These are phyloP conservation scores for Fragilaria crotonensis DNA, from an alignment of 108 stramenopile species.

Conservation along the genomic window DNA sequence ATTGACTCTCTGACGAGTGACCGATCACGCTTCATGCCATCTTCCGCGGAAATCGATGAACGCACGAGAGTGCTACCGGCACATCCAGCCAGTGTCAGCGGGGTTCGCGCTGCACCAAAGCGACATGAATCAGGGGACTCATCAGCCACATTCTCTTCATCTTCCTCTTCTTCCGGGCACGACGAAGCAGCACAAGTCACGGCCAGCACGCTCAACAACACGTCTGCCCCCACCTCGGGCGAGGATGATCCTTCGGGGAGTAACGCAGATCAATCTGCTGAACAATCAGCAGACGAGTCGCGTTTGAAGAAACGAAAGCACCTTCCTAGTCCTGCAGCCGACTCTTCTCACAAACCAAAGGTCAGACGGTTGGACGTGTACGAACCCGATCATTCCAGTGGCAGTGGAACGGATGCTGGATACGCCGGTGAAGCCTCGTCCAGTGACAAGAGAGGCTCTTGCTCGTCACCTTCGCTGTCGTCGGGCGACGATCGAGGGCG, in stretches of 20 bases:
- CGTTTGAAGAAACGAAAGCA: neutral
- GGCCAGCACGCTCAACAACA: neutral
- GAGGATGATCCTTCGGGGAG: neutral
- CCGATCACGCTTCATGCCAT: no score
- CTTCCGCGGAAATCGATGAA: no score
- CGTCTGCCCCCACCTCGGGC: neutral
- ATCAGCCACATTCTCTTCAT: neutral
- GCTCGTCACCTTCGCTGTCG: conserved; percentile 32
- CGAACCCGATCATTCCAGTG: conserved; percentile 19
- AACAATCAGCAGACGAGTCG: neutral
- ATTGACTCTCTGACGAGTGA: no score
- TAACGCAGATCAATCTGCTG: neutral
- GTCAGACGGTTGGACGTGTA: neutral
- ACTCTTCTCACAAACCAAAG: neutral
- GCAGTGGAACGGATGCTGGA: conserved; percentile 33
- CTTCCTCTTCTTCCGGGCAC: neutral
- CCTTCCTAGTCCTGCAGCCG: neutral
- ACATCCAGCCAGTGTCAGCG: no score
- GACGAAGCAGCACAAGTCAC: neutral
- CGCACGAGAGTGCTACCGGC: no score
- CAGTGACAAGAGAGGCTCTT: conserved; percentile 21
- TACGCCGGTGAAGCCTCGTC: conserved; percentile 46
- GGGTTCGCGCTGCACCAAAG: no score
- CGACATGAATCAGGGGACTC: neutral
- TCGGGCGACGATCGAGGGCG: conserved; percentile 16